Evolutionary conservation across 495 filamentous ascomycete species (phyloP).

Genomic region (Annulohypoxylon bovei): DNA sequence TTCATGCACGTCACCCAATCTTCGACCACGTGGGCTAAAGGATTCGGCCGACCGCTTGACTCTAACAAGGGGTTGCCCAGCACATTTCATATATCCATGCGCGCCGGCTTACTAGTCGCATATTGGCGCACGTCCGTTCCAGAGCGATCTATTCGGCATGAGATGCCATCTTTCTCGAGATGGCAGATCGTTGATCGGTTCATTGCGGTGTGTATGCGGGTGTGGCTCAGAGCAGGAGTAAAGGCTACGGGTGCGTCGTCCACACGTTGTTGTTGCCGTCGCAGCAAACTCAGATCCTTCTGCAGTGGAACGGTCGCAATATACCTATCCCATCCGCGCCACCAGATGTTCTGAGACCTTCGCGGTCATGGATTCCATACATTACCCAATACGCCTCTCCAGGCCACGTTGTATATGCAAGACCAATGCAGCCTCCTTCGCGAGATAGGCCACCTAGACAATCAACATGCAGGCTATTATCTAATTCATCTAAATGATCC

Average conservation of each 20-base stretch:
- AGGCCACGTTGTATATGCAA: slow-evolving; percentile 32
- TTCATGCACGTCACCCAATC: slow-evolving; percentile 42
- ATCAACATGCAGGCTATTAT: slow-evolving; percentile 12
- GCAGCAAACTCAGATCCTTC: slow-evolving; percentile 30
- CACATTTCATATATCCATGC: neutral
- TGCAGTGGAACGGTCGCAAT: slow-evolving; percentile 28
- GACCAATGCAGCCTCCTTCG: slow-evolving; percentile 6
- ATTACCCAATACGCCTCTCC: neutral
- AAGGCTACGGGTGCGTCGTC: neutral
- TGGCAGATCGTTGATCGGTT: slow-evolving; percentile 19
- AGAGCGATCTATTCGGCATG: slow-evolving; percentile 33
- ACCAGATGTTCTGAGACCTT: slow-evolving; percentile 5
- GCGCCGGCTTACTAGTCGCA: slow-evolving; percentile 36
- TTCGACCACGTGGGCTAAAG: slow-evolving; percentile 39
- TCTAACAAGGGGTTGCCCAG: neutral
- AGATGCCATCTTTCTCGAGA: slow-evolving; percentile 18
- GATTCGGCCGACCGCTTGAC: slow-evolving; percentile 27
- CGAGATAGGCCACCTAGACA: slow-evolving; percentile 11
- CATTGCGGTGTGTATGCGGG: slow-evolving; percentile 18
- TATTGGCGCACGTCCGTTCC: slow-evolving; percentile 19
- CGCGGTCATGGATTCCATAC: neutral
- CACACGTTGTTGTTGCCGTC: slow-evolving; percentile 6
- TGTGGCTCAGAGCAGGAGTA: slow-evolving; percentile 1
- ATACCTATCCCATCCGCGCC: slow-evolving; percentile 16
- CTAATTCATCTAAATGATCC: slow-evolving; percentile 1